Conservation (phyloP, 352 stramenopile species). For the Aphanomyces euteiches region DNA sequence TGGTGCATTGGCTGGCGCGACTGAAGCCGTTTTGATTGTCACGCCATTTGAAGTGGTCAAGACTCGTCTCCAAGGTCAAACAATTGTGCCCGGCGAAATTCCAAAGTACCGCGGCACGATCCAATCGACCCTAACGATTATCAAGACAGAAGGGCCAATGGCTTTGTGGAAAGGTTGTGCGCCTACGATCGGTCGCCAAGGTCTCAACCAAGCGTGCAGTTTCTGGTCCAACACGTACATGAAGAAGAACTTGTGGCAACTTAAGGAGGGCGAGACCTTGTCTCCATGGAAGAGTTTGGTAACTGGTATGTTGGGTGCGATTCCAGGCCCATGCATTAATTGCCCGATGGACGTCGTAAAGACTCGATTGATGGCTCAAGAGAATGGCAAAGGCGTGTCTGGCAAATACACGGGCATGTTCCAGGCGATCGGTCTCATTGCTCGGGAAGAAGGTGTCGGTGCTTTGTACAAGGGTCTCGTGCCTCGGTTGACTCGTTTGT, state of each 20-base stretch:
- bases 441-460: constrained; percentile 90
- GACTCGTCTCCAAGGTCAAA: constrained; percentile 93
- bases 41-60: constrained; percentile 99
- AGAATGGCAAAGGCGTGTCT: constrained; percentile 74
- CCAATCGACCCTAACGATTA: constrained; percentile 90
- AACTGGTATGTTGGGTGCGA: constrained; percentile 87
- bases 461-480: constrained; percentile 94
- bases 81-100: constrained; percentile 75
- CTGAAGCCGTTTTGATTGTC: constrained; percentile 95
- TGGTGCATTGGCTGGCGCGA: constrained; percentile 90
- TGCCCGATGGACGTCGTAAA: constrained; percentile 96
- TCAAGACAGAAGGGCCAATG: constrained; percentile 90
- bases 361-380: constrained; percentile 91
- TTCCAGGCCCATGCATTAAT: constrained; percentile 85
- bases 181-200: constrained; percentile 96
- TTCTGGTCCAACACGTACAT: constrained; percentile 97
- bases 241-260: constrained; percentile 82
- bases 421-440: constrained; percentile 88
- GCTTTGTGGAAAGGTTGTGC: constrained; percentile 95
- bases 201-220: constrained; percentile 97
- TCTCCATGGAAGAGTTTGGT: constrained; percentile 93
- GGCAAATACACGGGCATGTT: constrained; percentile 94
- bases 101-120: constrained; percentile 86
- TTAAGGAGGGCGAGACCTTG: constrained; percentile 83
- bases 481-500: constrained; percentile 89